Base-by-base conservation (phyloP, 257 asterid species). In the Cynanchum wilfordii region DNA sequence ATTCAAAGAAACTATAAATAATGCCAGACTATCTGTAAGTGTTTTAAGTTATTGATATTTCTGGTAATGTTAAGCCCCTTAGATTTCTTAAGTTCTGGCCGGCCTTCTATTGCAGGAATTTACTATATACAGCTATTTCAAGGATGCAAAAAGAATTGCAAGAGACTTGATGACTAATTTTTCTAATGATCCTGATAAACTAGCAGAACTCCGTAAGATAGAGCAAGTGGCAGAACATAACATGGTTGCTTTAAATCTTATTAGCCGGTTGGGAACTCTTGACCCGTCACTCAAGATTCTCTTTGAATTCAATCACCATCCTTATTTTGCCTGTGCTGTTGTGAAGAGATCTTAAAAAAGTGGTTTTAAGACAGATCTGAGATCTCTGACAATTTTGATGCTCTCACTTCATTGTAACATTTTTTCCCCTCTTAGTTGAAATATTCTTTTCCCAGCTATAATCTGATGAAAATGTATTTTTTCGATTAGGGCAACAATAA, bases 201-300 rank as follows among this genome's bases (percentile, higher is more conserved):
- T 88, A 77, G 82, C 86, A 2, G 97, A 94, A 84, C 91, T 94
- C 74, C 93, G 87, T 3, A 82, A 69, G 45, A 79, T 94, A 49
- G 97, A 94, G 77, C 99, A 88, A 82, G 97, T 94, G 67, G 97
- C 97, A 25, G 99, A 94, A 80, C 99, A 89, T 73, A 94, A 94
- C 76, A 75, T 74, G 51, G 95, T 91, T 40, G 99, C 97, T 66
- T 84, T 89, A 38, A 86, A 86, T 83, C 93, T 94, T 65, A 80
- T 94, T 65, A 62, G 82, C 79, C 96, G 87, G 82, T 75, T 91
- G 81, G 97, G 97, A 50, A 83, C 79, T 73, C 89, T 88, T 45
- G 98, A 94, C 68, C 90, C 96, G 0, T 86, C 96, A 1, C 95
- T 94, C 52, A 88, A 90, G 79, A 76, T 87, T 69, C 87, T 91